Evolutionary conservation across 345 rosid genomes (phyloP), one percentile per base, ranked within the genome.

Genomic region (Hibiscus tridactylites): DNA sequence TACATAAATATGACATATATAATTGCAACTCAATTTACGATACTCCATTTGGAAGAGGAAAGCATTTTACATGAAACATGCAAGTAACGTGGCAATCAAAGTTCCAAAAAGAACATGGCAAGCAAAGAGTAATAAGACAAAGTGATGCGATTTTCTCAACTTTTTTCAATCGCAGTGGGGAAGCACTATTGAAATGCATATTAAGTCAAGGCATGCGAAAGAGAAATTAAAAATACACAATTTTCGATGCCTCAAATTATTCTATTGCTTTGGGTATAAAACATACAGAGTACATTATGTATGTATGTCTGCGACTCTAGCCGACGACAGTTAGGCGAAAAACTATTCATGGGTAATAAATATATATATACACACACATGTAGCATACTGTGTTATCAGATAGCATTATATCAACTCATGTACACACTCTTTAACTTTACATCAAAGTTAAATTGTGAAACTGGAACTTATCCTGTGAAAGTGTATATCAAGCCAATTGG

Each of bases 11-110:
- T 21, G 11, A 65, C 13, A 49, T 8, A 66, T 66, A 47, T 66
- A 26, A 26, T 35, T 47, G 39, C 71, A 47, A 26, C 29, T 49
- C 58, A 47, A 12, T 8, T 46, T 26, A 26, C 11, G 6, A 3
- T 65, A 65, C 53, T 6, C 54, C 70, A 44, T 65, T 64, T 28
- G 59, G 16, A 67, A 50, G 26, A 68, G 16, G 71, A 67, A 67
- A 50, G 46, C 4, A 29, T 50, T 68, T 49, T 13, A 26, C 21
- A 6, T 16, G 17, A 1, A 50, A 29, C 6, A 50, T 49, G 42
- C 57, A 29, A 29, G 28, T 52, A 29, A 52, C 60, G 9, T 50
- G 16, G 71, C 53, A 49, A 67, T 19, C 7, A 61, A 44, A 44
- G 13, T 44, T 44, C 47, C 3, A 44, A 9, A 44, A 44, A 44